A percentile compares a stretch with the other conserved stretches of the same genome.
phyloP scores from a whole-genome alignment of 805 yeast genomes.

The Metschnikowia matae region DNA sequence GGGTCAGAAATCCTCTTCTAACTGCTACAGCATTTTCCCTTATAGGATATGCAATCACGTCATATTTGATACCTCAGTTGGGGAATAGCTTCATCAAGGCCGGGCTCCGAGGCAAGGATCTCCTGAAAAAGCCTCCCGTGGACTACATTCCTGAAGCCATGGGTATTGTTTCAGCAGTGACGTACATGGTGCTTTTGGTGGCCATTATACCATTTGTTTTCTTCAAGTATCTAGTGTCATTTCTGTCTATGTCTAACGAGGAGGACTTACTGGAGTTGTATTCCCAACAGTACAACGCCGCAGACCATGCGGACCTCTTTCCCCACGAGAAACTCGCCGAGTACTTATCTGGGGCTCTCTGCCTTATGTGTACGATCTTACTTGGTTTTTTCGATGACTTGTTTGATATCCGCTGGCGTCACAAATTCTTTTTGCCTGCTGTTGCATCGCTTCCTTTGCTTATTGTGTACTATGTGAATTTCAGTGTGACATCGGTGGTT shows the following conservation, averaged over 20 bases:
- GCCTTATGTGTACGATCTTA: conserved; percentile 76
- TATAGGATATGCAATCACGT: conserved; percentile 60
- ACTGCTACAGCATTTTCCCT: conserved; percentile 66
- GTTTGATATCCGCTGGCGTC: conserved; percentile 96
- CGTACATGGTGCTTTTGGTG: conserved; percentile 77
- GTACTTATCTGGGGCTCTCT: conserved; percentile 77
- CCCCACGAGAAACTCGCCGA: conserved; percentile 84
- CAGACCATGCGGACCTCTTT: conserved; percentile 41
- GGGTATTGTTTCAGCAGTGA: conserved; percentile 84
- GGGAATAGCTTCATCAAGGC: conserved; percentile 62
- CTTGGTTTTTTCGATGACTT: conserved; percentile 91
- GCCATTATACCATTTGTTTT: conserved; percentile 86
- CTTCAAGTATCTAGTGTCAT: conserved; percentile 60
- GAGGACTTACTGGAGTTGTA: conserved; percentile 29
- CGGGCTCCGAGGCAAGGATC: conserved; percentile 83
- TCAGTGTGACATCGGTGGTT: conserved; percentile 83
- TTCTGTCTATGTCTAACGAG: conserved; percentile 34
- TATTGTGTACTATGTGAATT: conserved; percentile 88
- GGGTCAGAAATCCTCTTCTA: conserved; percentile 42
- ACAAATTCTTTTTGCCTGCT: conserved; percentile 93
- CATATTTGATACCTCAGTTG: conserved; percentile 63
- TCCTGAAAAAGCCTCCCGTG: conserved; percentile 74
- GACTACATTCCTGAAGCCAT: conserved; percentile 73
- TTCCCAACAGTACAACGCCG: conserved; percentile 31
- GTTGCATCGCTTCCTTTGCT: conserved; percentile 89